phyloP scores from a whole-genome alignment of 2,329 filamentous ascomycete genomes.

The Fusarium sp. region DNA sequence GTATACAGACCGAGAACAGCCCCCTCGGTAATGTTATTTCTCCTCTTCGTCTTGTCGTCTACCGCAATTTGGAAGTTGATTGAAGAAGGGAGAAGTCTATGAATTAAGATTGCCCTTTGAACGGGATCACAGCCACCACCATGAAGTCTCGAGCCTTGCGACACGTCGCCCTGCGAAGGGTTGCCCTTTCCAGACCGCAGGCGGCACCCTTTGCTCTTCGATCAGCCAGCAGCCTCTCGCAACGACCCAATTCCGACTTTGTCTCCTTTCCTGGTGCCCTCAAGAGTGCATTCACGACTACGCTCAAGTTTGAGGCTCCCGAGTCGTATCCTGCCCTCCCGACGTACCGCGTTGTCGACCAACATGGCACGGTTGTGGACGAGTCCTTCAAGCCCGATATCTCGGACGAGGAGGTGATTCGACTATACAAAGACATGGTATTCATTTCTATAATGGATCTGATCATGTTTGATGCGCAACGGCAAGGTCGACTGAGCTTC shows the following conservation, averaged over 20 bases:
- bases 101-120: neutral
- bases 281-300: slow-evolving; percentile 89
- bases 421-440: slow-evolving; percentile 74
- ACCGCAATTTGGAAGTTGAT: slow-evolving; percentile 1
- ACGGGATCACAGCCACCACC: slow-evolving; percentile 28
- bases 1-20: slow-evolving; percentile 25
- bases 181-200: slow-evolving; percentile 36
- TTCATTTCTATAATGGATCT: slow-evolving; percentile 88
- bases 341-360: slow-evolving; percentile 92
- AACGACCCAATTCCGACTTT: slow-evolving; percentile 64
- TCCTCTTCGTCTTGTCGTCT: slow-evolving; percentile 10
- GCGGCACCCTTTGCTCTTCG: slow-evolving; percentile 44
- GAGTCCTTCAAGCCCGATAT: slow-evolving; percentile 75
- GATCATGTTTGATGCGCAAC: slow-evolving; percentile 97
- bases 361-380: slow-evolving; percentile 87
- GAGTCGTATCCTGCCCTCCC: slow-evolving; percentile 79
- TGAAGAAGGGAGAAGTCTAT: slow-evolving; percentile 15
- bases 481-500: slow-evolving; percentile 93
- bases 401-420: slow-evolving; percentile 68
- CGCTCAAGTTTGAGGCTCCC: slow-evolving; percentile 81
- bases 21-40: slow-evolving; percentile 38
- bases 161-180: slow-evolving; percentile 43
- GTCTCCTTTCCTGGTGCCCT: slow-evolving; percentile 92
- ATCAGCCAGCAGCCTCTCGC: slow-evolving; percentile 62
- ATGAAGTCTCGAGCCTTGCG: slow-evolving; percentile 51